Percentiles rank a stretch among this genome's conserved stretches.
phyloP scores from a whole-genome alignment of 2,329 filamentous ascomycete species.

The Myriangium duriaei region DNA sequence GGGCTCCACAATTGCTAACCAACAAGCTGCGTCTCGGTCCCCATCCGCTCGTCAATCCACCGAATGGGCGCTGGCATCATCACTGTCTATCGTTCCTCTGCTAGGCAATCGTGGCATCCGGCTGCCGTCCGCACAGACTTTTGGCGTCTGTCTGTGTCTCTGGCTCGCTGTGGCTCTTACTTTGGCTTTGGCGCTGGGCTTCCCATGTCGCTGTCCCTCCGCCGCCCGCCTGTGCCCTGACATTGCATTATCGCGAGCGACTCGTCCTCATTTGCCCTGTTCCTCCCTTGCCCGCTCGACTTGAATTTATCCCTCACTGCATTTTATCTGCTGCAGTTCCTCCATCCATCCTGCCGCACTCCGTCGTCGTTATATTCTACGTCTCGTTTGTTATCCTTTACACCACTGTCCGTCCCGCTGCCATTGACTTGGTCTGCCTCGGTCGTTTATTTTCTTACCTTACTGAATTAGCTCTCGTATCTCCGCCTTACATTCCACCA shows the following conservation, averaged over 20 bases:
- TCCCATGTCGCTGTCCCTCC: neutral
- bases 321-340: constrained; percentile 3
- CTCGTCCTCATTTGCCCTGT: constrained; percentile 4
- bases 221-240: neutral
- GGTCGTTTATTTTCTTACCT: constrained; percentile 5
- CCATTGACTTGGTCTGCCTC: constrained; percentile 10
- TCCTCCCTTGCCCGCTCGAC: constrained; percentile 3
- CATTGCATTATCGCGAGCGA: neutral
- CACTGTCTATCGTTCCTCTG: too few species aligned
- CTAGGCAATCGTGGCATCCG: too few species aligned
- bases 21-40: too few species aligned
- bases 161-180: neutral
- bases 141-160: neutral
- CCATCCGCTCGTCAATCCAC: too few species aligned
- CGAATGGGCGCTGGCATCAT: too few species aligned
- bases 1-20: too few species aligned
- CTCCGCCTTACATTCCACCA: constrained; percentile 4
- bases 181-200: neutral
- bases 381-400: constrained; percentile 5
- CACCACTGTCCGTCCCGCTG: constrained; percentile 1
- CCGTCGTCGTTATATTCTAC: constrained; percentile 4
- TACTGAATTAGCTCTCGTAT: constrained; percentile 8
- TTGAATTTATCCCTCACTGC: neutral
- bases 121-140: too few species aligned
- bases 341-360: neutral